Base-by-base conservation (phyloP, 2,329 filamentous ascomycete species). In the Fusarium sp. region DNA sequence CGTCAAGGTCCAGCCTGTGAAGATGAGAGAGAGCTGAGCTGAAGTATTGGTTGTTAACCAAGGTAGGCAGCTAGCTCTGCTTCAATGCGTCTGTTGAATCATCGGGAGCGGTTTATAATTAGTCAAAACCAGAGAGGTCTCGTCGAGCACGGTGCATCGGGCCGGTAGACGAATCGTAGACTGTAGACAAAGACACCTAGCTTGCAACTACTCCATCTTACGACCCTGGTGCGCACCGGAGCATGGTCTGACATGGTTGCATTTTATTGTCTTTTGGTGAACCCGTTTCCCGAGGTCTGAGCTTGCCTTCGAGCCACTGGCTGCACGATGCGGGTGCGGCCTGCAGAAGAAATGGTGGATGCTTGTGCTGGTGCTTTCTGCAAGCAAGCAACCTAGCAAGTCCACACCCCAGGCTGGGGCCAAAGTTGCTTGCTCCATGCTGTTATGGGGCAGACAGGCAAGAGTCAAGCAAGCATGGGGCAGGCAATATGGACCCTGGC, bases 191-290 rank as follows among this genome's bases (percentile, higher is more conserved):
- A 27, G 45, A 50, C 45, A 27, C 45, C 45, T 50, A 54, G 50
- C 50, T 54, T 58, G 54, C 30, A 64, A 43, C 60, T 52, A 50
- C 48, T 52, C 54, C 75, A 73, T 73, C 74, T 71, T 66, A 77
- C 73, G 73, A 77, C 73, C 77, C 77, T 71, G 59, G 77, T 68
- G 50, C 50, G 45, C 43, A 8, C 25, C 50, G 50, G 69, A 27
- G 35, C 74, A 72, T 79, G 68, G 71, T 77, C 77, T 76, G 77
- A 78, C 77, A 77, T 76, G 77, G 76, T 77, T 78, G 73, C 71
- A 77, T 75, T 68, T 71, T 68, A 66, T 73, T 67, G 65, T 52
- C 16, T 64, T 56, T 27, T 59, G 45, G 45, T 58, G 58, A 60
- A 52, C 62, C 59, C 50, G 64, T 73, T 54, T 73, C 43, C 66